Conservation (phyloP, 495 filamentous ascomycete species). For the Penicillium turbatum region DNA sequence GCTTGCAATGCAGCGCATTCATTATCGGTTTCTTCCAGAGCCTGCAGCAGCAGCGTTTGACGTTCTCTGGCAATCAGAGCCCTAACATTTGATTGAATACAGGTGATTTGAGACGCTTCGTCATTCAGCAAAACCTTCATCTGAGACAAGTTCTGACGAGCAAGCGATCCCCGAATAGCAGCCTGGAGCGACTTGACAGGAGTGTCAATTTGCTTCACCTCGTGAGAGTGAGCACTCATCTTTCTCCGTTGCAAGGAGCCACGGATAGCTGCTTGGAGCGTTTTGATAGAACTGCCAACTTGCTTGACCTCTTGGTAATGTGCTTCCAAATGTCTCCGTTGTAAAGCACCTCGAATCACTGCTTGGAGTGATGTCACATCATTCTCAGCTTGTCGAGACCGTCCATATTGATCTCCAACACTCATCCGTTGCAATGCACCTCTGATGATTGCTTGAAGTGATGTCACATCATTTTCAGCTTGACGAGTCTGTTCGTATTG, state of each 20-base stretch:
- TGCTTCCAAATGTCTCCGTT: conserved; percentile 42
- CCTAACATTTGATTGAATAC: conserved; percentile 43
- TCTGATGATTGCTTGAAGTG: conserved; percentile 69
- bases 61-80: conserved; percentile 35
- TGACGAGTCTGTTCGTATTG: conserved; percentile 36
- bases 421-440: conserved; percentile 44
- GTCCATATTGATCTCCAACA: conserved; percentile 45
- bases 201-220: conserved; percentile 34
- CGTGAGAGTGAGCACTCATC: conserved; percentile 49
- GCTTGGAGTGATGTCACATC: conserved; percentile 41
- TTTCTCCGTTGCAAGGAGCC: conserved; percentile 48
- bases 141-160: conserved; percentile 37
- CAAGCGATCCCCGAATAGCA: conserved; percentile 49
- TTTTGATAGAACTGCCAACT: conserved; percentile 46
- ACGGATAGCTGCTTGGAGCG: conserved; percentile 68
- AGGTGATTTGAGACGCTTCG: conserved; percentile 34
- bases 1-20: conserved; percentile 39
- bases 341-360: conserved; percentile 54
- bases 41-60: conserved; percentile 25
- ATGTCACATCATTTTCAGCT: conserved; percentile 46
- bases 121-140: conserved; percentile 29
- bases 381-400: conserved; percentile 31
- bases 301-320: conserved; percentile 45
- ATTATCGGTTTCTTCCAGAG: conserved; percentile 29
- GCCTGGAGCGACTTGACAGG: conserved; percentile 35